Evolutionary conservation across 140 eudicot species (phyloP), one percentile per base, ranked within the genome.

Genomic region (Cichorium intybus): DNA sequence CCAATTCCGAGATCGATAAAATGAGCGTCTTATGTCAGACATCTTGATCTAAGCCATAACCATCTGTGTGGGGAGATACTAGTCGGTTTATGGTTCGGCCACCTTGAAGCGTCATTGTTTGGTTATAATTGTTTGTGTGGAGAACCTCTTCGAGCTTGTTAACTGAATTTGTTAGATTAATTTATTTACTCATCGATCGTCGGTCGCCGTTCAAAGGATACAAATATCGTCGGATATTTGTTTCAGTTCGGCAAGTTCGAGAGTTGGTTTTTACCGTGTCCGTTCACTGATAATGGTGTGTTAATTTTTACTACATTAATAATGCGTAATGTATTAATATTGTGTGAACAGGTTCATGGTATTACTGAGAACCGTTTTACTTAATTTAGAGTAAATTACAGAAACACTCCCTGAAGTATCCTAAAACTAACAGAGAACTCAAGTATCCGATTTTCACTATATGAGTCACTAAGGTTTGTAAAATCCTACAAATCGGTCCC

Each of bases 1-100:
- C 62, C 78, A 14, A 73, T 88, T 33, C 96, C 99, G 34, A 79
- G 74, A 71, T 81, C 95, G 18, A 83, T 92, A 7, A 15, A 83
- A 14, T 56, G 75, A 39, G 96, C 95, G 10, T 20, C 84, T 1
- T 92, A 52, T 28, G 51, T 92, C 35, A 96, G 99, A 4, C 96
- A 92, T 56, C 65, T 92, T 15, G 99, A 92, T 70, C 57, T 92
- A 35, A 92, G 99, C 71, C 89, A 92, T 62, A 92, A 92, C 53
- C 95, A 83, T 27, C 77, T 91, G 20, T 91, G 97, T 48, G 97
- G 97, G 27, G 73, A 62, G 63, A 91, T 91, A 39, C 97, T 96
- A 47, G 76, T 58, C 0, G 96, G 87, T 11, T 56, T 87, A 9
- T 88, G 93, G 64, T 88, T 83, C 43, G 95, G 87, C 71, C 96